These are phyloP conservation scores for Solanum commersonii DNA, from an alignment of 257 asterid species.

Conservation along the genomic window DNA sequence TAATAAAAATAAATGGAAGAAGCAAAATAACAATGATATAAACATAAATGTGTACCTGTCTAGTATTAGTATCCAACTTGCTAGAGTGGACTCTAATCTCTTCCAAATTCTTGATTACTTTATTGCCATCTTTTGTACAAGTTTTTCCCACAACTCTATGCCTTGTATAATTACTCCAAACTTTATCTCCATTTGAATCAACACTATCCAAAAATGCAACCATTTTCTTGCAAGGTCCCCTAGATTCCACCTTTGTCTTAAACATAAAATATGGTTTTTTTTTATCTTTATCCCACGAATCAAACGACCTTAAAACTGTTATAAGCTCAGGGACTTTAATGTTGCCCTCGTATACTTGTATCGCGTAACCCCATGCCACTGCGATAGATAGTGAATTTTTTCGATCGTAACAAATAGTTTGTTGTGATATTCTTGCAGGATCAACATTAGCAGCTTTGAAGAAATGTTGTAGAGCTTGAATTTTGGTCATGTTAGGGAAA, in stretches of 20 bases:
- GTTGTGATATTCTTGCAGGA: constrained; percentile 63
- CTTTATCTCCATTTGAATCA: constrained; percentile 13
- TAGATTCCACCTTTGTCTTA: constrained; percentile 41
- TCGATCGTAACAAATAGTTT: constrained; percentile 59
- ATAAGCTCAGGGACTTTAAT: constrained; percentile 39
- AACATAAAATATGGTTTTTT: constrained; percentile 45
- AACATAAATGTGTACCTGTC: constrained; percentile 26
- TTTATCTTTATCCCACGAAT: constrained; percentile 61
- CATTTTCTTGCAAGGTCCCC: constrained; percentile 53
- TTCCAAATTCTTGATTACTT: constrained; percentile 23
- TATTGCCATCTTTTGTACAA: constrained; percentile 26
- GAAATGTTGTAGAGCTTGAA: constrained; percentile 47
- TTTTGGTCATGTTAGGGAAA: constrained; percentile 55
- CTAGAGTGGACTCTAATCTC: constrained; percentile 28
- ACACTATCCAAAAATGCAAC: constrained; percentile 33
- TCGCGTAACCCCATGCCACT: constrained; percentile 68
- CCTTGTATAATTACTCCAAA: constrained; percentile 37
- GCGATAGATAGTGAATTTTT: constrained; percentile 46
- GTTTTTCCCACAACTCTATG: neutral
- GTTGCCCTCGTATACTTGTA: constrained; percentile 58
- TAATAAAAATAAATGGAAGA: neutral
- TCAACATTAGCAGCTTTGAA: constrained; percentile 43
- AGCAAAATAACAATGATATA: neutral
- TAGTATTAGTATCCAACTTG: constrained; percentile 15
- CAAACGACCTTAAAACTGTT: constrained; percentile 21